A percentile compares a stretch with the other conserved stretches of the same genome.
Evolutionary conservation across 495 filamentous ascomycete genomes (phyloP).

Genomic region (Xylaria flabelliformis): DNA sequence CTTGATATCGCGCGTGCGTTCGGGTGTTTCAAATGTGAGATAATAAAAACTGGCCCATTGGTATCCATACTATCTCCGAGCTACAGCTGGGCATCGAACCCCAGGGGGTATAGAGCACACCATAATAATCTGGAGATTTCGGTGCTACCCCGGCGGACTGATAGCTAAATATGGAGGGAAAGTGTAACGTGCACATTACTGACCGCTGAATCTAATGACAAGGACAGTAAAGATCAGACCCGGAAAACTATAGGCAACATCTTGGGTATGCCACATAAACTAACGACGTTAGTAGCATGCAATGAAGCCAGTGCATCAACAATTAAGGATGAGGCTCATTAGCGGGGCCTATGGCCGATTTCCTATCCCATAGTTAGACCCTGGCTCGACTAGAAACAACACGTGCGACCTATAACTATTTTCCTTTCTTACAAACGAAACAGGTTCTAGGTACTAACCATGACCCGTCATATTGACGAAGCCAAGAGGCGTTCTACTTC

Average conservation of each 20-base stretch:
- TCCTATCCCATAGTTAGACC: neutral
- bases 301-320: neutral
- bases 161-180: conserved; percentile 6
- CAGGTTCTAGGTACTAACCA: neutral
- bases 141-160: conserved; percentile 2
- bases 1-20: neutral
- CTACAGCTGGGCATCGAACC: neutral
- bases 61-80: neutral
- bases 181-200: neutral
- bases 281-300: neutral
- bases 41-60: neutral
- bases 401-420: neutral
- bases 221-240: neutral
- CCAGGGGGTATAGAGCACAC: neutral
- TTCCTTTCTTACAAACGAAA: neutral
- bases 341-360: neutral
- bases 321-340: neutral
- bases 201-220: neutral
- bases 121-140: neutral
- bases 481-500: conserved; percentile 4
- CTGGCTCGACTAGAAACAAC: neutral
- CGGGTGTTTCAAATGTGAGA: neutral
- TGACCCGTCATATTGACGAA: too few relatives aligned
- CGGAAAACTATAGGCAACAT: neutral
- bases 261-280: neutral